Evolutionary conservation across 2,329 filamentous ascomycete genomes (phyloP).

Genomic region (Myriosclerotinia curreyana): DNA sequence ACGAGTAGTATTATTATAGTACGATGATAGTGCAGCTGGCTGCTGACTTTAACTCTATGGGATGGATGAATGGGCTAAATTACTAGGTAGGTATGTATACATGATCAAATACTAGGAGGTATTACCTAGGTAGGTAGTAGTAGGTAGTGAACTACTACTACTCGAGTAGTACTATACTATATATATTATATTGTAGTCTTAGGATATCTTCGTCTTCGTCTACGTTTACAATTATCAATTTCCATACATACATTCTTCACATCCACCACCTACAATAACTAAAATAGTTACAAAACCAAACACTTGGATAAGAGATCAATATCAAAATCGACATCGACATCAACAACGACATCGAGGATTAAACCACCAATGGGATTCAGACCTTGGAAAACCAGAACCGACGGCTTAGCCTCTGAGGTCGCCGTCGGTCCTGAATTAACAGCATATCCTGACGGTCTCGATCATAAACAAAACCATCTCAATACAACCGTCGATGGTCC

Average conservation of each 20-base stretch:
- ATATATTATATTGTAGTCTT: too few relatives aligned
- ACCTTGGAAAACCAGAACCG: conserved; percentile 14
- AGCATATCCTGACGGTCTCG: neutral
- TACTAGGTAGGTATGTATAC: too few relatives aligned
- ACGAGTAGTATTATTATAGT: too few relatives aligned
- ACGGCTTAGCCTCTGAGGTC: conserved; percentile 6
- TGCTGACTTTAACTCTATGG: conserved; percentile 2
- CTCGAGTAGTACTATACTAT: too few relatives aligned
- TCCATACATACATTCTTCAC: neutral
- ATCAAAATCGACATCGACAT: too few relatives aligned
- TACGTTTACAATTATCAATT: neutral
- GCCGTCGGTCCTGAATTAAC: conserved; percentile 8
- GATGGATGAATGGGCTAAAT: too few relatives aligned
- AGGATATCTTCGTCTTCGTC: too few relatives aligned
- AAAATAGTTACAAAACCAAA: too few relatives aligned
- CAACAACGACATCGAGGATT: neutral
- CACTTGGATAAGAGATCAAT: neutral
- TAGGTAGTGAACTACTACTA: too few relatives aligned
- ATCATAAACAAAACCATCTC: conserved; percentile 11
- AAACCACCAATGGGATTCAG: conserved; percentile 4
- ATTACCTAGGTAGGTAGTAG: too few relatives aligned
- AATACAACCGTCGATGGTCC: neutral
- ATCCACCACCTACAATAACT: neutral
- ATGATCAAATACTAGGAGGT: too few relatives aligned
- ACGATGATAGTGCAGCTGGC: neutral